Evolutionary conservation across 2,329 filamentous ascomycete genomes (phyloP), one percentile per base, ranked within the genome.

Genomic region (Fusarium sp.): DNA sequence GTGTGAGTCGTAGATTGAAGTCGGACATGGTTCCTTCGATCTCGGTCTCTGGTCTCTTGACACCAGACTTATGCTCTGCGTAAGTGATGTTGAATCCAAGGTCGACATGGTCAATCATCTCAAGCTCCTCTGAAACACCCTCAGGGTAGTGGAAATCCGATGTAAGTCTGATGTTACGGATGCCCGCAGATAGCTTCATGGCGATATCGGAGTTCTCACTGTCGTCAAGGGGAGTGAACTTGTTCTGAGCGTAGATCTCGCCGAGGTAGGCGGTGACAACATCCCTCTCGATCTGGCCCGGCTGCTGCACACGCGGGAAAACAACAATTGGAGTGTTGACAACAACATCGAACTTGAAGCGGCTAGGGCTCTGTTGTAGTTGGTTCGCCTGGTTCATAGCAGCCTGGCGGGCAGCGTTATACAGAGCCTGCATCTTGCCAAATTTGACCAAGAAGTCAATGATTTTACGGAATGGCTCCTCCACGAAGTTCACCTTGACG

Each of bases 401-500:
- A 38, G 95, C 96, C 78, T 97, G 93, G 32, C 96, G 89, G 14
- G 96, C 96, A 40, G 96, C 95, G 75, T 99, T 99, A 83, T 97
- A 99, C 52, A 99, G 91, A 21, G 96, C 95, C 79, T 99, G 96
- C 96, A 99, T 99, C 80, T 97, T 97, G 62, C 96, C 96, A 77
- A 99, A 99, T 74, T 99, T 99, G 77, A 99, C 94, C 42, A 97
- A 84, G 78, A 99, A 99, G 70, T 96, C 93, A 78, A 99, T 93
- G 67, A 99, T 98, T 80, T 98, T 98, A 51, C 96, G 89, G 83
- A 98, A 97, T 0, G 96, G 96, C 77, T 99, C 96, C 64, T 97
- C 95, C 6, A 98, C 82, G 77, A 99, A 99, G 77, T 97, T 98
- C 76, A 99, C 85, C 80, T 97, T 98, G 77, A 99, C 91, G 0